These are phyloP conservation scores for Nannochloropsis oceanica DNA, from an alignment of 108 stramenopile species.

Conservation along the genomic window DNA sequence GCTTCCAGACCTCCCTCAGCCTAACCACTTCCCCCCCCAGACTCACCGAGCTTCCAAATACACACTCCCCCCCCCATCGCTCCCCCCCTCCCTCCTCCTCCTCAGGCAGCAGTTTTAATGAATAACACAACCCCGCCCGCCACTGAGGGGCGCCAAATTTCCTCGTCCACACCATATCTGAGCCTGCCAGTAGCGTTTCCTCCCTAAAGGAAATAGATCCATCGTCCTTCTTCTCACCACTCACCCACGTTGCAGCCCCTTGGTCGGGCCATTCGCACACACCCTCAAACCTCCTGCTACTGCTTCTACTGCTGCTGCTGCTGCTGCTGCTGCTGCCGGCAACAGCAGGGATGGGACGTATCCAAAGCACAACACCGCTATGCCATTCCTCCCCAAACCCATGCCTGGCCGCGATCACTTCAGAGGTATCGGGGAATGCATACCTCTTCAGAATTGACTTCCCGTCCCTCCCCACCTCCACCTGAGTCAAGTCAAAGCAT, in stretches of 20 bases:
- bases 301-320: not conserved
- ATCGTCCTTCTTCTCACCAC: not conserved
- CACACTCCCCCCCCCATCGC: not conserved
- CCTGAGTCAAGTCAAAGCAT: slow-evolving; percentile 4
- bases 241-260: not conserved
- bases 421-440: not conserved
- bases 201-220: not conserved
- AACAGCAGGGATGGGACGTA: not conserved
- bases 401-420: not conserved
- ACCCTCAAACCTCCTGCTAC: not conserved
- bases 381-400: slow-evolving; percentile 5
- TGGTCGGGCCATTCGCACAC: slow-evolving; percentile 19
- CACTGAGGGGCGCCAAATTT: not conserved
- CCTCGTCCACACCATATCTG: not conserved
- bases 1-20: not conserved
- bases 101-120: not conserved
- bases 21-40: not conserved
- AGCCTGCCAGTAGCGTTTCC: not conserved
- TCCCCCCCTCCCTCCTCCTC: not conserved
- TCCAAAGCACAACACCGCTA: not conserved
- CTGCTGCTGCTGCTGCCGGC: not conserved
- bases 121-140: slow-evolving; percentile 12
- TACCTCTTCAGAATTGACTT: not conserved
- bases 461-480: not conserved
- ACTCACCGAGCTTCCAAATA: not conserved